phyloP scores from a whole-genome alignment of 495 filamentous ascomycete species.

The Penicillium soppii region DNA sequence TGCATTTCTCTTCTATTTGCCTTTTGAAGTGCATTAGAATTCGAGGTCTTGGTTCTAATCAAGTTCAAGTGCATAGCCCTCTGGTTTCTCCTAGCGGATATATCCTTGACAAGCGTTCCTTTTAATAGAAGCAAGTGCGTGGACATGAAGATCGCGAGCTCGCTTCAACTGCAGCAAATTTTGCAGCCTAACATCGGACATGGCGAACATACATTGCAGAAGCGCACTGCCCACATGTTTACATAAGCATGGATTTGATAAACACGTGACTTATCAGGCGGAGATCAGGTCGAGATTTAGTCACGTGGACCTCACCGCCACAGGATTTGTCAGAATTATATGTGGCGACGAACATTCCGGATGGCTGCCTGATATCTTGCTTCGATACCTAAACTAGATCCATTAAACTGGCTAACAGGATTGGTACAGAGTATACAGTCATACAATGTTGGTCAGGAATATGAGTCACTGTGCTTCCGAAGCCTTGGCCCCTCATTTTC shows the following conservation, averaged over 20 bases:
- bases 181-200: constrained; percentile 10
- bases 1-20: neutral
- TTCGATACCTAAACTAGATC: constrained; percentile 8
- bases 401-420: neutral
- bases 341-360: constrained; percentile 1
- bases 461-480: constrained; percentile 8
- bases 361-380: constrained; percentile 8
- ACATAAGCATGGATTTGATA: neutral
- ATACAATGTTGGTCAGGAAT: neutral
- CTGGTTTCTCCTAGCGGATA: neutral
- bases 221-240: constrained; percentile 2
- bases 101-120: neutral
- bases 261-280: constrained; percentile 2
- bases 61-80: constrained; percentile 1
- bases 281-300: neutral
- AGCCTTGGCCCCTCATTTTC: constrained; percentile 4
- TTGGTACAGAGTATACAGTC: constrained; percentile 3
- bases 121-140: neutral
- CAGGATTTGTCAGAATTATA: constrained; percentile 3
- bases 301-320: constrained; percentile 6
- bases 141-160: neutral
- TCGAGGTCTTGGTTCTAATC: neutral
- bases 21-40: neutral
- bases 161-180: neutral
- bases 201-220: constrained; percentile 2